These are phyloP conservation scores for Epichloe gansuensis DNA, from an alignment of 2,329 filamentous ascomycete species.

Conservation along the genomic window DNA sequence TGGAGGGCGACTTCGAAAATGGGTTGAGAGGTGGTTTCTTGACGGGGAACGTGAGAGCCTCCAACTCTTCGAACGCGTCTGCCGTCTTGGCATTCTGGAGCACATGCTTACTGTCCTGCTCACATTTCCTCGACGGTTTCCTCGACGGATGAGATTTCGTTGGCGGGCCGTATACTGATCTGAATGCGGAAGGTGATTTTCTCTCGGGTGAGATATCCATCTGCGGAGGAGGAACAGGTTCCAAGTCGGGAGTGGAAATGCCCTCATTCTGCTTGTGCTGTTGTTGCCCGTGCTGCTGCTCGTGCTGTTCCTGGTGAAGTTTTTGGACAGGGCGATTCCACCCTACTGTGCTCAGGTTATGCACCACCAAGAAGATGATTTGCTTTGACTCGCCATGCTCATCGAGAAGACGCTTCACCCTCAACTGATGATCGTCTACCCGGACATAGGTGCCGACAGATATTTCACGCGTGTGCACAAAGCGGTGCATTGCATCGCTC, in stretches of 20 bases:
- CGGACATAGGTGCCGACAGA: conserved; percentile 36
- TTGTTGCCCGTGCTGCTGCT: background rate
- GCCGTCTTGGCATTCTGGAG: conserved; percentile 16
- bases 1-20: conserved; percentile 1
- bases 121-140: background rate
- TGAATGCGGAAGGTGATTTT: background rate
- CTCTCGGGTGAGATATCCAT: background rate
- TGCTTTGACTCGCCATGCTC: conserved; percentile 4
- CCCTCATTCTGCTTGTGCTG: background rate
- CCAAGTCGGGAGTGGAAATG: background rate
- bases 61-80: conserved; percentile 26
- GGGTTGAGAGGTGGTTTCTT: background rate
- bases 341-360: conserved; percentile 33
- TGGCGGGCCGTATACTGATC: background rate
- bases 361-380: conserved; percentile 34
- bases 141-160: background rate
- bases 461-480: conserved; percentile 34
- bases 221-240: background rate
- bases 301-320: conserved; percentile 6
- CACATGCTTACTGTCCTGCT: background rate
- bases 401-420: conserved; percentile 11
- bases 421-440: conserved; percentile 29
- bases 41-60: conserved; percentile 21
- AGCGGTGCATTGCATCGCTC: conserved; percentile 31
- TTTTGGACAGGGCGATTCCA: conserved; percentile 31